Conservation (phyloP, 306 rosid genomes). For the Prunus fruticosa region DNA sequence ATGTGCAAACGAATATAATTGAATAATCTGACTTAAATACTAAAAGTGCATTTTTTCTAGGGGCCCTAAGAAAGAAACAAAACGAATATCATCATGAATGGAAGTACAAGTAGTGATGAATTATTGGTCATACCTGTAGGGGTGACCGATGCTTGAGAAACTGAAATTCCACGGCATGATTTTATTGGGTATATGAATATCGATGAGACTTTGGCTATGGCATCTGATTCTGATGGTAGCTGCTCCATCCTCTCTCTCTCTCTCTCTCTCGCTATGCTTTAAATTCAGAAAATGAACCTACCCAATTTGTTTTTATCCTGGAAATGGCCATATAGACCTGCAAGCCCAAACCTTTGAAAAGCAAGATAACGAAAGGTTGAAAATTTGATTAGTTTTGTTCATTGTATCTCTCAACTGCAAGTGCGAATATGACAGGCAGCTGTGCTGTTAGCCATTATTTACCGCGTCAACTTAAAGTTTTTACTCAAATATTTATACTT, state of each 20-base stretch:
- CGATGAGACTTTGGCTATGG: conserved; percentile 39
- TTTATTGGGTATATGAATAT: conserved; percentile 74
- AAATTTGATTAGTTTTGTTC: too few species aligned
- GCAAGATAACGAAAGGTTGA: too few species aligned
- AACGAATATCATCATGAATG: too few species aligned
- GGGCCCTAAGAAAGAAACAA: neutral
- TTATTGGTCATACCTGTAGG: conserved; percentile 47
- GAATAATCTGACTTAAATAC: neutral
- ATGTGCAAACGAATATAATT: neutral
- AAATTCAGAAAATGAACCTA: neutral
- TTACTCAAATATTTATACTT: neutral
- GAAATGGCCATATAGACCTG: neutral
- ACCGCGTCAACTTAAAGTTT: too few species aligned
- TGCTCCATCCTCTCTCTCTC: conserved; percentile 6
- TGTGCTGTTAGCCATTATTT: too few species aligned
- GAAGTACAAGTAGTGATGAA: too few species aligned
- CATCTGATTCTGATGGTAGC: neutral
- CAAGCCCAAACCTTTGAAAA: too few species aligned
- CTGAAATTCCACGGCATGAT: conserved; percentile 87
- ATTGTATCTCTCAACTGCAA: too few species aligned
- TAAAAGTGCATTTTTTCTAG: neutral
- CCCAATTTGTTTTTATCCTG: neutral
- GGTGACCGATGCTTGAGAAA: conserved; percentile 63
- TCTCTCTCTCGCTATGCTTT: too few species aligned
- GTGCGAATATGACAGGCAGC: too few species aligned